Conservation (phyloP, 345 rosid species). For the Erysimum cheiranthoides region DNA sequence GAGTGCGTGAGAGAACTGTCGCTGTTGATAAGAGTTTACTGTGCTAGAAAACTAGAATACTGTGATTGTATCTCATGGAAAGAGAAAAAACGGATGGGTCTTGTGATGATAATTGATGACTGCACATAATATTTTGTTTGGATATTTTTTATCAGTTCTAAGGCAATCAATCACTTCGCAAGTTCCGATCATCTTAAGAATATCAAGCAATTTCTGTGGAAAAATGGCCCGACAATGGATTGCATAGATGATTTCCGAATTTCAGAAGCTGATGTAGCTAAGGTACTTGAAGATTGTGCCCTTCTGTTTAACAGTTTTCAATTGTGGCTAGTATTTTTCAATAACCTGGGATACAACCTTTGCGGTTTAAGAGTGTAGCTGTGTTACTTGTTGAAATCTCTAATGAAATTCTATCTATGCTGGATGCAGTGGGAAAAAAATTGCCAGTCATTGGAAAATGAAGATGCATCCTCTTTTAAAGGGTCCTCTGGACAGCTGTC, state of each 20-base stretch:
- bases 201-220: slow-evolving; percentile 81
- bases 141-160: slow-evolving; percentile 48
- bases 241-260: slow-evolving; percentile 59
- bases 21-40: background rate
- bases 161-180: slow-evolving; percentile 75
- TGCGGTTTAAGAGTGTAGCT: background rate
- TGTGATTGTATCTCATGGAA: slow-evolving; percentile 10
- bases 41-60: slow-evolving; percentile 1
- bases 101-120: background rate
- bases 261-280: slow-evolving; percentile 60
- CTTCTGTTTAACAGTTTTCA: background rate
- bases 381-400: slow-evolving; percentile 7
- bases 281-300: slow-evolving; percentile 49
- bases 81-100: background rate
- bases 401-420: slow-evolving; percentile 14
- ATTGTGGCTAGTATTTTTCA: background rate
- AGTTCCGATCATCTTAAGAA: slow-evolving; percentile 74
- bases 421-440: slow-evolving; percentile 72
- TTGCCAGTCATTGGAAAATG: slow-evolving; percentile 59
- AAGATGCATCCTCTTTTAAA: slow-evolving; percentile 47
- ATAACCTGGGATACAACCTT: background rate
- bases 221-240: slow-evolving; percentile 70
- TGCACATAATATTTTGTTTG: slow-evolving; percentile 21
- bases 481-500: slow-evolving; percentile 46
- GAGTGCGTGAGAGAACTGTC: background rate